phyloP scores from a whole-genome alignment of 2,329 filamentous ascomycete species.

The Neurospora sp. region DNA sequence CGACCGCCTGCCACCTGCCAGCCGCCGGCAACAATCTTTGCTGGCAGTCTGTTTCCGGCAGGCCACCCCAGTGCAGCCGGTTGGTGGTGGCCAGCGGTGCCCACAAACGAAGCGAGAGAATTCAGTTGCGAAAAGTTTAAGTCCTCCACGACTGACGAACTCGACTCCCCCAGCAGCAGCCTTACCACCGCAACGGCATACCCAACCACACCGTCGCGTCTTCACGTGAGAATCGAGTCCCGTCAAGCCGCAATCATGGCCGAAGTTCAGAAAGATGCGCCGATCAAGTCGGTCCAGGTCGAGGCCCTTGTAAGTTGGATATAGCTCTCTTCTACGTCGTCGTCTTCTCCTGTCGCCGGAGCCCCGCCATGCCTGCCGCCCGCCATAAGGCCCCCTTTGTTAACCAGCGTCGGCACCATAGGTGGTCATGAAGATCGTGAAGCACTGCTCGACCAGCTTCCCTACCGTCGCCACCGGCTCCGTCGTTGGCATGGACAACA shows the following conservation, averaged over 20 bases:
- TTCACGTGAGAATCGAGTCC: conserved; percentile 1
- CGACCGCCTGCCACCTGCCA: not conserved
- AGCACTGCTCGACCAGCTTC: conserved; percentile 81
- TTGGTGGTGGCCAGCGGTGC: conserved; percentile 3
- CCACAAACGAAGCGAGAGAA: conserved; percentile 19
- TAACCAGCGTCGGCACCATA: conserved; percentile 27
- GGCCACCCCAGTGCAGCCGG: not conserved
- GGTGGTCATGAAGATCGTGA: conserved; percentile 98
- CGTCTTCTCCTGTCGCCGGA: conserved; percentile 10
- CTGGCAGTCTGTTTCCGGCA: not conserved
- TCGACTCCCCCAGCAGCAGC: conserved; percentile 4
- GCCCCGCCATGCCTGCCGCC: conserved; percentile 24
- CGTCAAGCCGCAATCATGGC: conserved; percentile 39
- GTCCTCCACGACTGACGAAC: conserved; percentile 6
- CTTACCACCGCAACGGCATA: conserved; percentile 1
- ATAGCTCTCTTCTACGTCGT: not conserved
- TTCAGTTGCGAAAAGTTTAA: conserved; percentile 14
- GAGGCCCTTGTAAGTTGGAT: conserved; percentile 70
- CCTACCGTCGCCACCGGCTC: conserved; percentile 83
- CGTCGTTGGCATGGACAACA: conserved; percentile 85
- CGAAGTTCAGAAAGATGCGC: conserved; percentile 52
- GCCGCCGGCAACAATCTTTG: not conserved
- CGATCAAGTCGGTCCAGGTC: conserved; percentile 82
- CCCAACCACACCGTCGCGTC: not conserved
- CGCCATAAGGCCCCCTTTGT: conserved; percentile 19